Evolutionary conservation across 768 basidiomycete genomes (phyloP), one percentile per base, ranked within the genome.

Genomic region (Naganishia friedmannii): DNA sequence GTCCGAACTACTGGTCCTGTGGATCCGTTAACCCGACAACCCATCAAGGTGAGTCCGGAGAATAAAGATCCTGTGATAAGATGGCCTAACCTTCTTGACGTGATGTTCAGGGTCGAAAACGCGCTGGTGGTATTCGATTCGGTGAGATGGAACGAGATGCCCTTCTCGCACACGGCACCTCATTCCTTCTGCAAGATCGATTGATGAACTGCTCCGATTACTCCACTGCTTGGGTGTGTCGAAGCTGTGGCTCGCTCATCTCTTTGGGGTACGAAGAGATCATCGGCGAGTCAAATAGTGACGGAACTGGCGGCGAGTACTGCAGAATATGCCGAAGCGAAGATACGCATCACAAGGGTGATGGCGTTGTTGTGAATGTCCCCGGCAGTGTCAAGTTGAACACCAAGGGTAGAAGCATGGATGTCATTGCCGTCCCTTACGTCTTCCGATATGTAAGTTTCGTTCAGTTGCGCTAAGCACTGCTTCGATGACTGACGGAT

Each of bases 141-240:
- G 96, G 96, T 76, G 96, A 99, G 84, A 99, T 99, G 96, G 96
- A 99, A 82, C 90, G 96, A 66, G 96, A 99, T 79, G 96, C 96
- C 13, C 86, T 99, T 65, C 94, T 99, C 74, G 96, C 96, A 3
- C 96, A 99, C 81, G 96, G 96, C 54, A 96, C 96, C 17, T 93
- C 94, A 1, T 99, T 96, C 88, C 85, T 99, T 48, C 87, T 99
- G 28, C 96, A 99, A 84, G 96, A 99, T 83, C 86, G 96, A 69
- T 83, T 99, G 78, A 98, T 99, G 96, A 99, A 99, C 83, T 99
- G 96, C 79, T 98, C 95, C 31, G 96, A 99, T 82, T 99, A 98
- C 82, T 97, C 96, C 31, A 98, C 93, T 0, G 92, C 96, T 3
- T 99, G 96, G 96, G 94, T 98, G 13, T 99, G 96, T 82, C 87